A percentile compares a stretch with the other conserved stretches of the same genome.
Conservation (phyloP, 2,329 filamentous ascomycete species). For the Microsporum ferrugineum region DNA sequence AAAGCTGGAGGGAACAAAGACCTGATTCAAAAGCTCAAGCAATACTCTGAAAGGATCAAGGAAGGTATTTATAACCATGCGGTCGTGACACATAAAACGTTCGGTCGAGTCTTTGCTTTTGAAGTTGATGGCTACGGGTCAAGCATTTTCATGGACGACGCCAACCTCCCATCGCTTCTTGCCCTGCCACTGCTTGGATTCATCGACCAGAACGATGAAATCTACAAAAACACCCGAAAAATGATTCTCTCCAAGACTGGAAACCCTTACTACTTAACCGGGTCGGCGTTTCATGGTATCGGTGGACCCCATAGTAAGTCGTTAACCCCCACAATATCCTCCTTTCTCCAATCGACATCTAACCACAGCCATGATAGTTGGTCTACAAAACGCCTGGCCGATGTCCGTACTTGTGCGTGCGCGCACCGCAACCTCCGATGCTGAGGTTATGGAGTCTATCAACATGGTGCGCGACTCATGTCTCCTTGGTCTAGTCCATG, state of each 20-base stretch:
- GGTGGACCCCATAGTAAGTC: conserved; percentile 58
- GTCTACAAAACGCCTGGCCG: conserved; percentile 85
- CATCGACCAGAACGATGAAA: conserved; percentile 46
- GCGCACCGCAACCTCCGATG: conserved; percentile 71
- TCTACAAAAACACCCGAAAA: conserved; percentile 79
- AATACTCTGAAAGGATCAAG: conserved; percentile 54
- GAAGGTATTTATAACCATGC: conserved; percentile 77
- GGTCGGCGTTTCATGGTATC: conserved; percentile 70
- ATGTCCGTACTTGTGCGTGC: conserved; percentile 90
- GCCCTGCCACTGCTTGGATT: conserved; percentile 51
- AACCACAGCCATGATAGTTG: conserved; percentile 43
- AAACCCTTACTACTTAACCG: conserved; percentile 82
- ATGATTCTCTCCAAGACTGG: conserved; percentile 64
- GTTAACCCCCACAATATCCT: not conserved
- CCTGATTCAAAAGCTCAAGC: conserved; percentile 39
- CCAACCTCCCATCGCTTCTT: conserved; percentile 52
- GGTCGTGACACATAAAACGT: conserved; percentile 44
- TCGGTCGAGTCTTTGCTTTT: conserved; percentile 51
- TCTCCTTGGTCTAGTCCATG: conserved; percentile 71
- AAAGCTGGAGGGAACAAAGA: conserved; percentile 44
- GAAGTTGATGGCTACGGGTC: conserved; percentile 56
- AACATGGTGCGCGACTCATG: conserved; percentile 64
- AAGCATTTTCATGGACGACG: conserved; percentile 53
- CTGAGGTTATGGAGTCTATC: conserved; percentile 65
- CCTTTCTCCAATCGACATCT: not conserved